Evolutionary conservation across 768 basidiomycete genomes (phyloP), one percentile per base, ranked within the genome.

Genomic region (Suillus bovinus): DNA sequence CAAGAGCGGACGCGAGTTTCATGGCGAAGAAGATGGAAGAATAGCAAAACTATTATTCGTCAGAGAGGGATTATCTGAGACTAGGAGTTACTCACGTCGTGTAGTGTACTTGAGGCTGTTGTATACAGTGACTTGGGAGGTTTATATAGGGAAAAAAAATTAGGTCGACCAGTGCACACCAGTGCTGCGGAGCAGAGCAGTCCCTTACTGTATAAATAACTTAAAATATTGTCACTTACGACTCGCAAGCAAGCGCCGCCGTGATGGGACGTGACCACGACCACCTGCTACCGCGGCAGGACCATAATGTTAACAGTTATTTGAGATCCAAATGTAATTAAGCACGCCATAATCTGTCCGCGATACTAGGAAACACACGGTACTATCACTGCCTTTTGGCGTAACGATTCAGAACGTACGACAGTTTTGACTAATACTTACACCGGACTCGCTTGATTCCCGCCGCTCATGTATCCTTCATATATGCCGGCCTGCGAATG

Each of bases 1-100:
- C 33, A 29, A 69, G 14, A 11, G 38, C 22, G 8, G 31, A 34
- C 49, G 55, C 24, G 29, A 65, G 22, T 54, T 69, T 64, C 69
- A 71, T 71, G 60, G 24, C 29, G 20, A 44, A 17, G 33, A 52
- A 17, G 33, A 52, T 22, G 5, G 9, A 41, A 36, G 34, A 36
- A 36, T 9, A 17, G 22, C n/a, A 34, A 39, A 2, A 46, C 24
- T 33, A 31, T 9, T 17, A 24, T 36, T 31, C 29, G 42, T 17
- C 10, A 20, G 10, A n/a, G 31, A 24, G 20, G 14, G 5, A 4
- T 16, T 4, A 10, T 29, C 22, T 50, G 16, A 49, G 17, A 17
- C 47, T 47, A 7, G 13, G 24, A 6, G 7, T 46, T 13, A 24
- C 47, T 27, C 47, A 24, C 16, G 24, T 20, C 20, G 17, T 7